Conservation (phyloP, 2,329 filamentous ascomycete species). For the Chalara sp. region DNA sequence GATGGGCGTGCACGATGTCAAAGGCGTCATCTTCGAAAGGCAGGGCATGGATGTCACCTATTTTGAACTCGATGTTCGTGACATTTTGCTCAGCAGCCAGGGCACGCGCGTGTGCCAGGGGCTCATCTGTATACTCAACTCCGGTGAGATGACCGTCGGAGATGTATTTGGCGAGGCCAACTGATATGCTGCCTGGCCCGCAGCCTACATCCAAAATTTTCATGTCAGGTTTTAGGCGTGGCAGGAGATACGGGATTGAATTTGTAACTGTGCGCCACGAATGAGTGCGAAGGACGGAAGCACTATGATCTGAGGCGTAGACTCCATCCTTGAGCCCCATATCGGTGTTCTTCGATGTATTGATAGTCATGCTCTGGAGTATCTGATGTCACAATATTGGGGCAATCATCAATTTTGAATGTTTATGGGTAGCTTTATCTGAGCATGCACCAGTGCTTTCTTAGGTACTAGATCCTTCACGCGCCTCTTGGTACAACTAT, state of each 20-base stretch:
- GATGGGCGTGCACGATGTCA: conserved; percentile 53
- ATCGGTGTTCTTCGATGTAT: too few relatives aligned
- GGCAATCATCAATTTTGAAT: too few relatives aligned
- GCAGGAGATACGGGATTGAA: conserved; percentile 26
- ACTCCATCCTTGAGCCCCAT: neutral
- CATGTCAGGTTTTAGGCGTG: conserved; percentile 25
- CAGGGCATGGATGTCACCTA: conserved; percentile 19
- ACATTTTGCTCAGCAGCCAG: neutral
- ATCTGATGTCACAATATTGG: too few relatives aligned
- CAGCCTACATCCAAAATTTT: conserved; percentile 40
- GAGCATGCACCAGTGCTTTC: too few relatives aligned
- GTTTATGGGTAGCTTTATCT: too few relatives aligned
- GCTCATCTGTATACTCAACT: conserved; percentile 23
- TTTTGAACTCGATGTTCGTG: conserved; percentile 18
- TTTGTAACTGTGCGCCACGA: neutral
- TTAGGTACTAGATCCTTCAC: too few relatives aligned
- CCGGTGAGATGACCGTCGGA: conserved; percentile 32
- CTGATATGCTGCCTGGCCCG: conserved; percentile 42
- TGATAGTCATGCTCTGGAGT: too few relatives aligned
- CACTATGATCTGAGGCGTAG: neutral
- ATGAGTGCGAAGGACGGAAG: neutral
- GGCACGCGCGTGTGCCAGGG: neutral
- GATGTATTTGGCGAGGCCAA: conserved; percentile 33
- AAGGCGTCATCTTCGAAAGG: conserved; percentile 41
- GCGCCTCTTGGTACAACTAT: too few relatives aligned